These are phyloP conservation scores for Zygotorulaspora florentina DNA, from an alignment of 805 yeast species.

Conservation along the genomic window DNA sequence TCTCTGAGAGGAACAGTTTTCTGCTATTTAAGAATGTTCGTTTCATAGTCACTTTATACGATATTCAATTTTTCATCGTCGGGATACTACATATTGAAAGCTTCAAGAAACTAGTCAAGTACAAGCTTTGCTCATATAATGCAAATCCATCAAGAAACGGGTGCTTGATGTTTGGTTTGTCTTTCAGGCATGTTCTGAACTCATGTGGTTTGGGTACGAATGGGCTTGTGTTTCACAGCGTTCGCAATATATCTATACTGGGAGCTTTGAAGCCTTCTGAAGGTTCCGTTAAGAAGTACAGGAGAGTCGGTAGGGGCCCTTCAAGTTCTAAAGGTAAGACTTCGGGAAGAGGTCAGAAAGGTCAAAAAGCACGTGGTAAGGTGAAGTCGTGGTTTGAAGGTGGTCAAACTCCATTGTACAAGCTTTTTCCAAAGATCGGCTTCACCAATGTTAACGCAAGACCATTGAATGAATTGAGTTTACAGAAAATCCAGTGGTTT, in stretches of 20 bases:
- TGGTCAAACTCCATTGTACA: slow-evolving; percentile 92
- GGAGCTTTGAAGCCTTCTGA: slow-evolving; percentile 55
- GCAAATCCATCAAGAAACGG: not conserved
- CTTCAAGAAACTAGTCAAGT: too few species aligned
- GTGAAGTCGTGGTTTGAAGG: slow-evolving; percentile 96
- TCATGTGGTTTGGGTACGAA: not conserved
- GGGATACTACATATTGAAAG: not conserved
- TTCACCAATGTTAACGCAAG: slow-evolving; percentile 62
- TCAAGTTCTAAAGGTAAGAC: slow-evolving; percentile 92
- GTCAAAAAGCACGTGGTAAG: slow-evolving; percentile 93
- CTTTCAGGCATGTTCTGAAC: not conserved
- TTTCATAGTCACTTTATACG: not conserved
- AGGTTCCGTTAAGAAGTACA: slow-evolving; percentile 56
- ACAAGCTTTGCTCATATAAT: not conserved
- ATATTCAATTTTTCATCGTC: not conserved
- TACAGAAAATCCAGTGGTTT: slow-evolving; percentile 66
- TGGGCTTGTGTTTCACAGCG: not conserved
- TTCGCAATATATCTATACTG: slow-evolving; percentile 44
- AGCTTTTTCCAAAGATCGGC: slow-evolving; percentile 84
- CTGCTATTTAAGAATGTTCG: not conserved
- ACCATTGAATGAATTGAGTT: slow-evolving; percentile 55
- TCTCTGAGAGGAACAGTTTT: not conserved
- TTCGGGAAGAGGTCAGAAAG: slow-evolving; percentile 95
- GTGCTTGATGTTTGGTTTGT: not conserved
- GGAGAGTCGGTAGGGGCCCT: slow-evolving; percentile 94